Evolutionary conservation across 805 yeast genomes (phyloP), one percentile per base, ranked within the genome.

Genomic region (Pichia gijzeniarum): DNA sequence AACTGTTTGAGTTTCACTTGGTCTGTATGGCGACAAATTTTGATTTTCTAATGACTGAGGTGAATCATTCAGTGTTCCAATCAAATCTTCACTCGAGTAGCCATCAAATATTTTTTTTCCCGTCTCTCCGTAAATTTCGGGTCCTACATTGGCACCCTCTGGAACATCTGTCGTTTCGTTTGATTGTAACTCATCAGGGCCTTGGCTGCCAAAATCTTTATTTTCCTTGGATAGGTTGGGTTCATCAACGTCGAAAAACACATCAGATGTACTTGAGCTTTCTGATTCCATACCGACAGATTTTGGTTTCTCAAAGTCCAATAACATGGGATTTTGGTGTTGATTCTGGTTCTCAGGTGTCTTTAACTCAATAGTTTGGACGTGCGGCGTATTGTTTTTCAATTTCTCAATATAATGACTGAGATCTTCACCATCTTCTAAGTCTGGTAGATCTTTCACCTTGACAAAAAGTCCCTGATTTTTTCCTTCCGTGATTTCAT

Each of bases 401-500:
- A 49, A 36, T n/a, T 47, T 39, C n/a, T 25, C 28, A 18, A 47
- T 38, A 37, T 49, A 49, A 12, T 44, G 38, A 17, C 38, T 40
- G 14, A 49, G 16, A 4, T 35, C 38, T 34, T 48, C 41, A 2
- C 49, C 49, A 14, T 43, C 30, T 35, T 44, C 42, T 21, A 41
- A 31, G 16, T 49, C 22, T 18, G 53, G 50, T 16, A 49, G 20
- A 40, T 49, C 53, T 7, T 38, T 34, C 5, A 47, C 50, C 16
- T 38, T 37, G 2, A 46, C 38, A 22, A 20, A 40, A 3, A 46
- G 31, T 3, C 48, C 48, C 5, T 25, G 27, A 6, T 25, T 18
- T 10, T 36, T 21, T 2, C 22, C 12, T 4, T 28, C 20, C 12
- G 17, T 27, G 22, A 21, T 22, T 16, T 5, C 19, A 25, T 16